Evolutionary conservation across 805 yeast genomes (phyloP).

Genomic region (Kazachstania kunashirensis): DNA sequence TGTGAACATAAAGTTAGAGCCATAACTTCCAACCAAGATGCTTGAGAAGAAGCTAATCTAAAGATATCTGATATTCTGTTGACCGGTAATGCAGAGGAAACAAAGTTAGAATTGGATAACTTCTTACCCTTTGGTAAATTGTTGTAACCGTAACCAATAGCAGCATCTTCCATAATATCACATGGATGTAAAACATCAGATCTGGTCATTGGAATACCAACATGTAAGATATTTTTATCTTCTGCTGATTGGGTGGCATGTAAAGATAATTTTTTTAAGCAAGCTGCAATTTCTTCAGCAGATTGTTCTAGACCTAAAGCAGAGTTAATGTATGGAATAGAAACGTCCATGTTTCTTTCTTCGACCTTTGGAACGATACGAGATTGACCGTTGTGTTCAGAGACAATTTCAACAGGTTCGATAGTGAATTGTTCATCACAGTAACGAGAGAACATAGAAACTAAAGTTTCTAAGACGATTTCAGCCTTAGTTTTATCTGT

Average conservation of each 20-base stretch:
- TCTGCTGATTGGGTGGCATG: conserved; percentile 44
- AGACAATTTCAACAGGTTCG: conserved; percentile 81
- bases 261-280: conserved; percentile 76
- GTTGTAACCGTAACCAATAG: conserved; percentile 91
- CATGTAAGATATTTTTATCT: conserved; percentile 40
- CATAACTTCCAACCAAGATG: conserved; percentile 93
- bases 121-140: conserved; percentile 73
- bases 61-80: conserved; percentile 86
- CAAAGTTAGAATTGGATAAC: conserved; percentile 61
- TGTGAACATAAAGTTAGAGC: conserved; percentile 94
- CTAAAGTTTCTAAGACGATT: conserved; percentile 81
- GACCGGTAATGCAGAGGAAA: conserved; percentile 82
- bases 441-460: conserved; percentile 92
- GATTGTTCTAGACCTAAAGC: conserved; percentile 77
- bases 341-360: conserved; percentile 63
- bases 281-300: conserved; percentile 54
- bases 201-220: conserved; percentile 83
- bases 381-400: conserved; percentile 68
- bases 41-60: conserved; percentile 83
- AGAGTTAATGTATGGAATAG: conserved; percentile 78
- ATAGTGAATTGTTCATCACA: conserved; percentile 71
- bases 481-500: conserved; percentile 92
- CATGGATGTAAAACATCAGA: conserved; percentile 94
- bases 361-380: conserved; percentile 66
- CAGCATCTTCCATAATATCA: conserved; percentile 98